These are phyloP conservation scores for Leucosporidium creatinivorum DNA, from an alignment of 768 basidiomycete genomes.

Conservation along the genomic window DNA sequence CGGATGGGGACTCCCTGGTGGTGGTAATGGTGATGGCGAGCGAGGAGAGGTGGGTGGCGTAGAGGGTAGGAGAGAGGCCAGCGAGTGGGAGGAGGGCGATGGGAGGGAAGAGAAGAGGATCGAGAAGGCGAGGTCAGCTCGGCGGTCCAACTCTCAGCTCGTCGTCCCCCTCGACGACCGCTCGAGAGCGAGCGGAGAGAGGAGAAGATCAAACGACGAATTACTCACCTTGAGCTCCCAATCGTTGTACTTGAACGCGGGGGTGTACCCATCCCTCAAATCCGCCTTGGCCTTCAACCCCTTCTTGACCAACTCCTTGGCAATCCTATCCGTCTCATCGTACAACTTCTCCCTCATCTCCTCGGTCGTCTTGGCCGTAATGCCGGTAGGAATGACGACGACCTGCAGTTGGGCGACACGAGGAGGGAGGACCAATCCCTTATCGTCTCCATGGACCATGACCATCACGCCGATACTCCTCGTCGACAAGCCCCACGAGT, in stretches of 20 bases:
- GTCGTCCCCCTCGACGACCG: not conserved
- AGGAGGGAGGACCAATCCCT: constrained; percentile 94
- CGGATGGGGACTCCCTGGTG: constrained; percentile 86
- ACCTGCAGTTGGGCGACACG: constrained; percentile 88
- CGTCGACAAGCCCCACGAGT: constrained; percentile 97
- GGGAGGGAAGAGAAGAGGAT: not conserved
- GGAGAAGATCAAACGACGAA: too few species aligned
- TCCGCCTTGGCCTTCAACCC: constrained; percentile 83
- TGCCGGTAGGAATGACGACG: constrained; percentile 84
- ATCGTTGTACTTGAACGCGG: constrained; percentile 98
- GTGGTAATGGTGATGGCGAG: not conserved
- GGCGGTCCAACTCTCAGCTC: not conserved
- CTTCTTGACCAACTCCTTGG: constrained; percentile 57
- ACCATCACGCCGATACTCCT: constrained; percentile 97
- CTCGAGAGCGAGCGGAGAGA: not conserved
- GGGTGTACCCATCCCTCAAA: constrained; percentile 89
- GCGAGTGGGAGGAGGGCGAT: too few species aligned
- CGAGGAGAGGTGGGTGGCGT: not conserved
- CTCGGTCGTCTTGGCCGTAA: constrained; percentile 67
- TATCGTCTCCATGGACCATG: constrained; percentile 97
- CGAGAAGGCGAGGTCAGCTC: constrained; percentile 7
- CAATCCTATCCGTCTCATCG: constrained; percentile 68
- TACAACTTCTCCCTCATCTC: constrained; percentile 61
- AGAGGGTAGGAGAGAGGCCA: not conserved
- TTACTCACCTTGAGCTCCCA: constrained; percentile 90